Conservation (phyloP, 192 early-diverging fungal species). For the Coemansia sp. region DNA sequence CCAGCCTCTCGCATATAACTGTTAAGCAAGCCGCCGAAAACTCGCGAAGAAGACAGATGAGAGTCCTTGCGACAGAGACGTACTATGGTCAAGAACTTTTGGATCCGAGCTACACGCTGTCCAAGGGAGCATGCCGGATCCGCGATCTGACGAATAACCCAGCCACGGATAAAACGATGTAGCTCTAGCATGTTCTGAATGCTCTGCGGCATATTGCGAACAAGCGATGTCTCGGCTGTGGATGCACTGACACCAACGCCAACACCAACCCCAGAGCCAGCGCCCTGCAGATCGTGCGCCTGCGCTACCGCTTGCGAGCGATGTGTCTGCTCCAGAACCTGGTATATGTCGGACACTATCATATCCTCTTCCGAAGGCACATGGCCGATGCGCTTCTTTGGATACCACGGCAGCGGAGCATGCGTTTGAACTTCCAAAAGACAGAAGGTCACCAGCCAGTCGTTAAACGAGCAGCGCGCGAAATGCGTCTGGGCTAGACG, state of each 20-base stretch:
- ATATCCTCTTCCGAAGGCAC: slow-evolving; percentile 61
- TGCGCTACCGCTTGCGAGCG: slow-evolving; percentile 27
- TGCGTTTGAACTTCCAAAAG: slow-evolving; percentile 55
- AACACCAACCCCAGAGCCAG: slow-evolving; percentile 17
- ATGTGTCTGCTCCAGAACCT: slow-evolving; percentile 60
- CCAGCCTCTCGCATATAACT: slow-evolving; percentile 53
- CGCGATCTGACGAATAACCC: slow-evolving; percentile 65
- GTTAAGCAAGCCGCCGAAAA: slow-evolving; percentile 51
- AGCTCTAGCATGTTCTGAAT: slow-evolving; percentile 66
- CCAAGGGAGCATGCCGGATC: slow-evolving; percentile 50
- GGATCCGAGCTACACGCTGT: slow-evolving; percentile 59
- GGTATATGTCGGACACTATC: slow-evolving; percentile 65
- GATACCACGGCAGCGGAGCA: slow-evolving; percentile 54
- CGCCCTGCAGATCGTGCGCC: slow-evolving; percentile 13
- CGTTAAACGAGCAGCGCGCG: slow-evolving; percentile 51
- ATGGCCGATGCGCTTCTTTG: slow-evolving; percentile 44
- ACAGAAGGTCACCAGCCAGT: slow-evolving; percentile 55
- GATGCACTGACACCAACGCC: slow-evolving; percentile 23
- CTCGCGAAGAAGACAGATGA: slow-evolving; percentile 37
- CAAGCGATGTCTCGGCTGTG: slow-evolving; percentile 56
- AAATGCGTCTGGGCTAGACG: slow-evolving; percentile 51
- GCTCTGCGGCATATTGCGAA: slow-evolving; percentile 62
- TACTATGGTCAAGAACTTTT: slow-evolving; percentile 63
- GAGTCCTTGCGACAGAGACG: slow-evolving; percentile 56
- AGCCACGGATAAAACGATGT: slow-evolving; percentile 67